These are phyloP conservation scores for Dendrostoma leiphaemia DNA, from an alignment of 2,329 filamentous ascomycete genomes.

Conservation along the genomic window DNA sequence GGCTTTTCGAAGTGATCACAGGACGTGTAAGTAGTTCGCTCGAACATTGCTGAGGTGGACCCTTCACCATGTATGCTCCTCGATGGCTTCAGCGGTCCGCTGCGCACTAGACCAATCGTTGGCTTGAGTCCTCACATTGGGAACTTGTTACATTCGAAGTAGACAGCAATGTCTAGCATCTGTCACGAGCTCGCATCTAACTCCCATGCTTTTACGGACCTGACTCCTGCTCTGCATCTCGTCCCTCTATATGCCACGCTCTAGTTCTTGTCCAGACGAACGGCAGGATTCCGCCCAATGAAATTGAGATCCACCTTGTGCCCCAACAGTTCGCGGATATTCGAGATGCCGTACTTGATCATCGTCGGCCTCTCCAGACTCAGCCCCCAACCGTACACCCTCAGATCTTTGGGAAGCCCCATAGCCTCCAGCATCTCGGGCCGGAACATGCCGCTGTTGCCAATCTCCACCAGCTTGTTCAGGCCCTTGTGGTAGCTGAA, in stretches of 20 bases:
- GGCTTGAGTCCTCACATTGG: not conserved
- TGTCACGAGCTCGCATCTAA: not conserved
- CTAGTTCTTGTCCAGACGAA: slow-evolving; percentile 10
- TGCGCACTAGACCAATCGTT: not conserved
- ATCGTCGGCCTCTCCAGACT: slow-evolving; percentile 93
- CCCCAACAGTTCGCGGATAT: slow-evolving; percentile 88
- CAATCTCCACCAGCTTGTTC: slow-evolving; percentile 92
- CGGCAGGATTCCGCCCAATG: slow-evolving; percentile 13
- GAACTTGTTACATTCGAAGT: not conserved
- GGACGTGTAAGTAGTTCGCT: no score
- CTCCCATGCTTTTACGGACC: not conserved
- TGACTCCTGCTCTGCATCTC: not conserved
- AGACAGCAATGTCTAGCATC: not conserved
- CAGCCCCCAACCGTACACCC: slow-evolving; percentile 92
- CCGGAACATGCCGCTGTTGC: slow-evolving; percentile 98
- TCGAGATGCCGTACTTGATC: slow-evolving; percentile 90
- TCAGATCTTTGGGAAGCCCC: slow-evolving; percentile 87
- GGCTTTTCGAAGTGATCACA: no score
- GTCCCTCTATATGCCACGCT: not conserved
- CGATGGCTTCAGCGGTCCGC: no score
- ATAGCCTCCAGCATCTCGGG: slow-evolving; percentile 96
- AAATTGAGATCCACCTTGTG: slow-evolving; percentile 67
- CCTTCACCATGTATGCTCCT: no score
- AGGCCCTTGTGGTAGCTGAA: slow-evolving; percentile 92
- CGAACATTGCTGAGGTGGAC: no score